A percentile compares a stretch with the other conserved stretches of the same genome.
Evolutionary conservation across 2,329 filamentous ascomycete genomes (phyloP).

Genomic region (Calonectria pseudoturangicola): DNA sequence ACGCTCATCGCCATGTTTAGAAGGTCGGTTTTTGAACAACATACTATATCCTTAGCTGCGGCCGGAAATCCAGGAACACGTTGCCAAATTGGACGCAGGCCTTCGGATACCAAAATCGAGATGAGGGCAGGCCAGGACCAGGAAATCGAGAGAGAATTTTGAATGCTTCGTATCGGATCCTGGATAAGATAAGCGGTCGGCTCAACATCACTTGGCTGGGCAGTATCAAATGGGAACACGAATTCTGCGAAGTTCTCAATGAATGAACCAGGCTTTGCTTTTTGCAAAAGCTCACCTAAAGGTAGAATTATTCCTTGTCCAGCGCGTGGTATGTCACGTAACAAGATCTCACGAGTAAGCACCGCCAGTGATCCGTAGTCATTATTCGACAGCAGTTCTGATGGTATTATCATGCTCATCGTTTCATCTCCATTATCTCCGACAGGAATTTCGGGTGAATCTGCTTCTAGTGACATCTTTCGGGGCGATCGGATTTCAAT

Average conservation of each 20-base stretch:
- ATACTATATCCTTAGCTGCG: background rate
- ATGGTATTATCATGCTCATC: background rate
- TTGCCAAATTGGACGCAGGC: background rate
- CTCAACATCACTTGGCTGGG: background rate
- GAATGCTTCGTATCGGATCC: background rate
- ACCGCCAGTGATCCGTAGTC: background rate
- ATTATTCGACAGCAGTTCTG: background rate
- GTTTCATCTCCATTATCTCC: background rate
- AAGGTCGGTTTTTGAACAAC: background rate
- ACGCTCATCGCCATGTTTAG: background rate
- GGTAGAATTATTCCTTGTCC: background rate
- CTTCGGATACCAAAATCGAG: background rate
- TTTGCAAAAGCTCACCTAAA: background rate
- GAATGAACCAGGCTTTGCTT: background rate
- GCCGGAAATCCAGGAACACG: background rate
- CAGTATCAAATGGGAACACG: background rate
- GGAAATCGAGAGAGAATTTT: background rate
- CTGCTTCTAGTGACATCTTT: background rate
- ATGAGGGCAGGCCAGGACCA: background rate
- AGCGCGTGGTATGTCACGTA: background rate
- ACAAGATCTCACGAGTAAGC: background rate
- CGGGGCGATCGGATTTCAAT: background rate
- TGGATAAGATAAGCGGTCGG: background rate
- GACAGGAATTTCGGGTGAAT: too few relatives aligned
- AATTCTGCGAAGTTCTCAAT: background rate